Conservation (phyloP, 345 rosid genomes). For the Lepidium didymum region DNA sequence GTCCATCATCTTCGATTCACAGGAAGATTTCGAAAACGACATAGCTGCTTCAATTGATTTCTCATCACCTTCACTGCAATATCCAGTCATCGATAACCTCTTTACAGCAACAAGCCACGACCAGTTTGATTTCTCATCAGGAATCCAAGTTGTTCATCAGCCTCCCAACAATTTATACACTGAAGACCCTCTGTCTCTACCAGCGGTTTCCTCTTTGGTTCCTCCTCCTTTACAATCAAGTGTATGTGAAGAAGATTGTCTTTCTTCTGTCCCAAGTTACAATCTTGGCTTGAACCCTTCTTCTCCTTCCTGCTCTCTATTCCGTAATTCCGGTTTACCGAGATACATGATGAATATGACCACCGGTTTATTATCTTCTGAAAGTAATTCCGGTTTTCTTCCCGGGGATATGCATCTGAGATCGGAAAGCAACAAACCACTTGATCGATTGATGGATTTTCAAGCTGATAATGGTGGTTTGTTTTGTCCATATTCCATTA, state of each 20-base stretch:
- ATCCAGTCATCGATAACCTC: slow-evolving; percentile 40
- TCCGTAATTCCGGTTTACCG: slow-evolving; percentile 33
- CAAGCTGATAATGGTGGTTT: slow-evolving; percentile 65
- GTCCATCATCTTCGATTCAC: slow-evolving; percentile 49
- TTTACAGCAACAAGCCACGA: slow-evolving; percentile 35
- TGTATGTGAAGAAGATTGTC: slow-evolving; percentile 62
- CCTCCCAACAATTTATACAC: slow-evolving; percentile 8
- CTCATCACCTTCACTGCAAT: slow-evolving; percentile 50
- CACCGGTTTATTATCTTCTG: slow-evolving; percentile 38
- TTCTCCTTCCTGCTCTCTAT: slow-evolving; percentile 47
- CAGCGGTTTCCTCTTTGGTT: slow-evolving; percentile 2
- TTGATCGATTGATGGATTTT: slow-evolving; percentile 41
- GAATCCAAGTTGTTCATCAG: slow-evolving; percentile 29
- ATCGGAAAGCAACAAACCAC: slow-evolving; percentile 40
- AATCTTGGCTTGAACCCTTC: slow-evolving; percentile 46
- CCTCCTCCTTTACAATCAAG: slow-evolving; percentile 30
- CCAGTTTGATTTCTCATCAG: slow-evolving; percentile 50
- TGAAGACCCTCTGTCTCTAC: slow-evolving; percentile 10
- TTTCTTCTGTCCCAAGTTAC: slow-evolving; percentile 67
- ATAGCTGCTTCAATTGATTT: slow-evolving; percentile 81
- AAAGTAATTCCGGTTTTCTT: slow-evolving; percentile 32
- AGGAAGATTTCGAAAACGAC: slow-evolving; percentile 64
- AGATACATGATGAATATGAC: slow-evolving; percentile 35
- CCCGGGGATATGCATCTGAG: slow-evolving; percentile 34
- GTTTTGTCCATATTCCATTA: slow-evolving; percentile 43